phyloP scores from a whole-genome alignment of 768 basidiomycete species.

The Paxillus ammoniavirescens region DNA sequence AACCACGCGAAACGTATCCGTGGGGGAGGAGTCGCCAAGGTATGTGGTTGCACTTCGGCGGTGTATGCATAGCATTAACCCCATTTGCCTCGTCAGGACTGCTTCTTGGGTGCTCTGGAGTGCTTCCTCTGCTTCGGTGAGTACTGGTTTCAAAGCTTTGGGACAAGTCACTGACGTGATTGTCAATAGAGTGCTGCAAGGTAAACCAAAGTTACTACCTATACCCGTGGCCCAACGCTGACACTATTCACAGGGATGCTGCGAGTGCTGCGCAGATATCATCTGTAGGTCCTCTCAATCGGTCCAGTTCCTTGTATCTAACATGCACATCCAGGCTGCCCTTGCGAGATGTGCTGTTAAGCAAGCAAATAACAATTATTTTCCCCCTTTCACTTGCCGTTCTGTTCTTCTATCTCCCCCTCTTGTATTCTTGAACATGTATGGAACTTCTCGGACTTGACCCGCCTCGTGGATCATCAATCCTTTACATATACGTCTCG shows the following conservation, averaged over 20 bases:
- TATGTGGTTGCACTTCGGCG: constrained; percentile 17
- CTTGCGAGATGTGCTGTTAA: constrained; percentile 77
- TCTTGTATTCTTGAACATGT: not conserved
- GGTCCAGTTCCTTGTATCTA: not conserved
- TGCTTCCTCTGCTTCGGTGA: constrained; percentile 76
- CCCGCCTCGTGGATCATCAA: not conserved
- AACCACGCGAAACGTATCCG: constrained; percentile 57
- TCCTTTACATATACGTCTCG: not conserved
- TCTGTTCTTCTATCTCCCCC: not conserved
- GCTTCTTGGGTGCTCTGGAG: constrained; percentile 56
- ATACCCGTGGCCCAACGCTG: not conserved
- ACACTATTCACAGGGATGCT: constrained; percentile 49
- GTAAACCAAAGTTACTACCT: constrained; percentile 29
- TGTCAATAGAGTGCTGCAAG: constrained; percentile 65
- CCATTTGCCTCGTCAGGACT: constrained; percentile 47
- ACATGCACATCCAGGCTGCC: constrained; percentile 52
- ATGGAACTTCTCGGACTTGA: not conserved
- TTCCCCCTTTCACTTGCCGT: constrained; percentile 2
- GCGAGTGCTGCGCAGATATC: constrained; percentile 69
- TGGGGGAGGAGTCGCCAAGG: constrained; percentile 71
- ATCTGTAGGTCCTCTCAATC: constrained; percentile 48
- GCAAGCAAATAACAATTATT: not conserved
- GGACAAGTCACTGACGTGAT: not conserved
- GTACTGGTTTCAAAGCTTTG: constrained; percentile 18
- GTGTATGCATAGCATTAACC: not conserved